These are phyloP conservation scores for Lichtheimia ornata DNA, from an alignment of 371 early-diverging fungal species.

Conservation along the genomic window DNA sequence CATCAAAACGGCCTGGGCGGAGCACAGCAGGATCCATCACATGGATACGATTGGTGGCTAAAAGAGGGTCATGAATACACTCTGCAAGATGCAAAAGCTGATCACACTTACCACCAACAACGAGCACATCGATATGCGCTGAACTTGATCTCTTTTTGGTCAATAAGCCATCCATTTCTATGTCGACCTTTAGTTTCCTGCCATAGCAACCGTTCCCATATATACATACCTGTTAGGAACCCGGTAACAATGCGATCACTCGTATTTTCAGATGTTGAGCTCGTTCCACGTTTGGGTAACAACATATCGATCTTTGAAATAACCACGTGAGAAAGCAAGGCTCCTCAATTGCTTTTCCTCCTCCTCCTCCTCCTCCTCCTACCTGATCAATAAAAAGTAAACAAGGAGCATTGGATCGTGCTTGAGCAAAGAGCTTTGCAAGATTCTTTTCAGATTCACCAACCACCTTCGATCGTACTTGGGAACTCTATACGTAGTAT, in stretches of 20 bases:
- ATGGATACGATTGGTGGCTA: constrained; percentile 69
- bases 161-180: constrained; percentile 84
- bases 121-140: constrained; percentile 63
- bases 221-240: constrained; percentile 66
- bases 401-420: constrained; percentile 78
- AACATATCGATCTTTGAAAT: constrained; percentile 66
- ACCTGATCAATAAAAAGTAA: constrained; percentile 86
- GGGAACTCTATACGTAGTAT: constrained; percentile 52
- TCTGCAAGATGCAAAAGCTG: not conserved
- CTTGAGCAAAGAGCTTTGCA: constrained; percentile 73
- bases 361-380: too few species aligned
- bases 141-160: constrained; percentile 36
- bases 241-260: constrained; percentile 81
- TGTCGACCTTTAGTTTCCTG: not conserved
- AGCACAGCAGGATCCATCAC: constrained; percentile 94
- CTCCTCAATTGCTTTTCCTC: not conserved
- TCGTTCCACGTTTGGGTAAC: constrained; percentile 69
- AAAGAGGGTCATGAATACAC: not conserved
- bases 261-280: constrained; percentile 74
- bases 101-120: constrained; percentile 66
- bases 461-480: constrained; percentile 79
- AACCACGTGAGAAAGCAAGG: not conserved
- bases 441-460: constrained; percentile 83
- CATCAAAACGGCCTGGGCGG: constrained; percentile 99
- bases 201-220: not conserved